Conservation (phyloP, 352 stramenopile species). For the Phytophthora quininea region DNA sequence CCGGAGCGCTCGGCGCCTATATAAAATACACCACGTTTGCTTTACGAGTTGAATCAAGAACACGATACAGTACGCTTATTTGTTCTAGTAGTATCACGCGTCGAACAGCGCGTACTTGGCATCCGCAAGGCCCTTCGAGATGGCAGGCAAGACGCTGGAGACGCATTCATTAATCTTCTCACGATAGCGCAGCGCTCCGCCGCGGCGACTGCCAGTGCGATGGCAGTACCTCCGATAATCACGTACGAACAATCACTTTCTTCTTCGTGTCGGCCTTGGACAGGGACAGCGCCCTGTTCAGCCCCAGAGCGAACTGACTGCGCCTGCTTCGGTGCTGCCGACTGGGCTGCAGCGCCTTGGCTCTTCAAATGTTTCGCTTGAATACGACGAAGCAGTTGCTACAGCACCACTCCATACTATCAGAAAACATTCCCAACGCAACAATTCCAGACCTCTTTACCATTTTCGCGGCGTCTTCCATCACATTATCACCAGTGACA, state of each 20-base stretch:
- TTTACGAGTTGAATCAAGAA: no score
- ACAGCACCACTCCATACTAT: neutral
- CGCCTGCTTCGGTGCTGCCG: neutral
- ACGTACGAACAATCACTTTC: slow-evolving; percentile 40
- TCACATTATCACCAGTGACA: slow-evolving; percentile 39
- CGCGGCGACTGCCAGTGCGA: slow-evolving; percentile 52
- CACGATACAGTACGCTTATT: neutral
- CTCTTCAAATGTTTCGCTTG: slow-evolving; percentile 29
- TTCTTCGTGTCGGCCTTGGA: no score
- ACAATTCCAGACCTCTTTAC: slow-evolving; percentile 25
- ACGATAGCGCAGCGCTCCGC: slow-evolving; percentile 53
- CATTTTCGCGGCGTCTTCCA: slow-evolving; percentile 55
- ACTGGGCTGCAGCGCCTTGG: slow-evolving; percentile 6
- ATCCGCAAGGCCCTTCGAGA: slow-evolving; percentile 65
- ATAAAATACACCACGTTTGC: slow-evolving; percentile 20
- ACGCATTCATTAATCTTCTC: slow-evolving; percentile 54
- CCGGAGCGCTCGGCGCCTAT: slow-evolving; percentile 10
- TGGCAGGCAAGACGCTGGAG: slow-evolving; percentile 43
- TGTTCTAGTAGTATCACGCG: slow-evolving; percentile 27
- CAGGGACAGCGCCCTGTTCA: slow-evolving; percentile 13
- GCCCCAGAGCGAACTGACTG: no score
- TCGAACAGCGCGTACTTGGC: slow-evolving; percentile 75
- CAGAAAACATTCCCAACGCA: slow-evolving; percentile 5
- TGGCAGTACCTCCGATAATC: slow-evolving; percentile 53
- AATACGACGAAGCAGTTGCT: slow-evolving; percentile 44